These are phyloP conservation scores for Leccinum fuscescens DNA, from an alignment of 1,284 basidiomycete species.

Conservation along the genomic window DNA sequence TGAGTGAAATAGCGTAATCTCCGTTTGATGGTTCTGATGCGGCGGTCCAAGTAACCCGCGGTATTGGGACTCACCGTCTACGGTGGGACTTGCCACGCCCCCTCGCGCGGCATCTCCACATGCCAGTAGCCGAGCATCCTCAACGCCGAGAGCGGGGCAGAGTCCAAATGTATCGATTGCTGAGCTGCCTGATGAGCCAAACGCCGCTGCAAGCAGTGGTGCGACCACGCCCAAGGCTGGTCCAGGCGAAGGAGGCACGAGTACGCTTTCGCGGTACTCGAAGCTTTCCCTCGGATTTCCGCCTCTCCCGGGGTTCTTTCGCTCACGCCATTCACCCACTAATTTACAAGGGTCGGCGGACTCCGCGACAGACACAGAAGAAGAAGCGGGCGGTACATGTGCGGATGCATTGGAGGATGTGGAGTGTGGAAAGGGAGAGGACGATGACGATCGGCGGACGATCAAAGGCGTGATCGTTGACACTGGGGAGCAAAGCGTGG, in stretches of 20 bases:
- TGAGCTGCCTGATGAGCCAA: slow-evolving; percentile 32
- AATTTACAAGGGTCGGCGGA: slow-evolving; percentile 18
- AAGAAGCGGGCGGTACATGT: slow-evolving; percentile 27
- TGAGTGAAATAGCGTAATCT: slow-evolving; percentile 33
- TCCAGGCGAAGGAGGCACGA: slow-evolving; percentile 25
- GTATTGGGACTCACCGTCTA: slow-evolving; percentile 24
- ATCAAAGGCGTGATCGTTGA: slow-evolving; percentile 47
- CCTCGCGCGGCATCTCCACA: slow-evolving; percentile 19
- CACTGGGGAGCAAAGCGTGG: slow-evolving; percentile 20
- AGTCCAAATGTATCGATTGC: slow-evolving; percentile 29
- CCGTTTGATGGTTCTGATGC: slow-evolving; percentile 17
- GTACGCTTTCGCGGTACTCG: slow-evolving; percentile 37
- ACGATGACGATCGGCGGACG: slow-evolving; percentile 60
- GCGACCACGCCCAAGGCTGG: slow-evolving; percentile 50
- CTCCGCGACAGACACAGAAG: slow-evolving; percentile 25
- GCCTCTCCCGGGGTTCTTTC: slow-evolving; percentile 63
- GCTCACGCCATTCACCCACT: slow-evolving; percentile 54
- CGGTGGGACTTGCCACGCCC: slow-evolving; percentile 30
- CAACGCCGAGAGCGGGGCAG: slow-evolving; percentile 33
- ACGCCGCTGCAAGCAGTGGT: slow-evolving; percentile 49
- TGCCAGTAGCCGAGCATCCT: slow-evolving; percentile 23
- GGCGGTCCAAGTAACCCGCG: slow-evolving; percentile 17
- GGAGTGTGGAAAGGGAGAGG: slow-evolving; percentile 27
- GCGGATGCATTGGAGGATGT: slow-evolving; percentile 8
- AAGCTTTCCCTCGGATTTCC: slow-evolving; percentile 54